Conservation (phyloP, 192 early-diverging fungal species). For the Podila epicladia region DNA sequence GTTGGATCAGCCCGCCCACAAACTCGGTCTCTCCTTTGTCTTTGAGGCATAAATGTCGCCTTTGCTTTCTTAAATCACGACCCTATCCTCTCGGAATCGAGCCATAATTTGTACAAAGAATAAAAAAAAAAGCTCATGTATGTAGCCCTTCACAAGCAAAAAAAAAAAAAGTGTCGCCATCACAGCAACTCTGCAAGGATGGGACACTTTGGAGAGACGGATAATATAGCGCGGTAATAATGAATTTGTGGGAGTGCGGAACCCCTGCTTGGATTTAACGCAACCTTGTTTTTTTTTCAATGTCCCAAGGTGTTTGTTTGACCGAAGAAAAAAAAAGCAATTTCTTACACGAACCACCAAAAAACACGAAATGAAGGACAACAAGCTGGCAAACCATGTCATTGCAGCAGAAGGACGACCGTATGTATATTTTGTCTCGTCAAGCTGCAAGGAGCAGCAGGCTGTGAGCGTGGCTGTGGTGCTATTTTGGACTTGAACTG, state of each 20-base stretch:
- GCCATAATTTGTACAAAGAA: conserved; percentile 1
- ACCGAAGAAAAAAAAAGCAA: not conserved
- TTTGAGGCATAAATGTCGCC: conserved; percentile 83
- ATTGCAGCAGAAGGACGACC: conserved; percentile 48
- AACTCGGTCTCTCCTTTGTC: conserved; percentile 90
- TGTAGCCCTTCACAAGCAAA: too few relatives aligned
- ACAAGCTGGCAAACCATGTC: conserved; percentile 29
- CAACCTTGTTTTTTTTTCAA: conserved; percentile 2
- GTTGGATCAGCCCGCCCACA: conserved; percentile 94
- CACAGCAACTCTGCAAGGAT: too few relatives aligned
- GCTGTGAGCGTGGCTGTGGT: not conserved
- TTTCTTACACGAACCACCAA: not conserved
- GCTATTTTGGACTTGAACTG: not conserved
- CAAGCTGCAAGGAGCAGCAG: not conserved
- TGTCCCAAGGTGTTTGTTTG: not conserved
- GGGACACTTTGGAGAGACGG: too few relatives aligned
- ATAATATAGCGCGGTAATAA: not conserved
- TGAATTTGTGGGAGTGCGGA: not conserved
- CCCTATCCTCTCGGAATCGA: not conserved
- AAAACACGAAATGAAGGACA: not conserved
- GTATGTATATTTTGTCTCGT: conserved; percentile 16
- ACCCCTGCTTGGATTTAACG: not conserved
- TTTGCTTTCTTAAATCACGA: not conserved
- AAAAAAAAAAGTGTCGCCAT: too few relatives aligned
- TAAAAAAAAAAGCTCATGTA: not conserved